Conservation (phyloP, 2,329 filamentous ascomycete genomes). For the Talaromyces sp. region DNA sequence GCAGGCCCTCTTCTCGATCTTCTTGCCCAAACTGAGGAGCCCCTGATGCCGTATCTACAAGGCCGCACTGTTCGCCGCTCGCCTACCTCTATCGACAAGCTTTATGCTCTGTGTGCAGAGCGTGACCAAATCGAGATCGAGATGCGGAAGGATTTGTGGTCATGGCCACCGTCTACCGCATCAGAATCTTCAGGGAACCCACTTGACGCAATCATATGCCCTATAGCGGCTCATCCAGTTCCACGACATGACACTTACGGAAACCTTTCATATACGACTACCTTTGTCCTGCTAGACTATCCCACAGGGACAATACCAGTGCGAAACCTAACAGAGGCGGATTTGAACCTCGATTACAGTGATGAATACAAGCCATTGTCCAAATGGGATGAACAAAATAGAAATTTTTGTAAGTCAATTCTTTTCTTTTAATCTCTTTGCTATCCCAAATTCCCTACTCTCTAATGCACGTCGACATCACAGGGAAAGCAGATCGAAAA, state of each 20-base stretch:
- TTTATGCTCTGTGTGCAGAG: conserved; percentile 51
- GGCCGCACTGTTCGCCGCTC: conserved; percentile 48
- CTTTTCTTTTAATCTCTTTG: background rate
- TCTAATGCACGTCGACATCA: conserved; percentile 31
- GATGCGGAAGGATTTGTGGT: conserved; percentile 56
- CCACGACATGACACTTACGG: conserved; percentile 61
- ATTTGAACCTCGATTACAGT: conserved; percentile 42
- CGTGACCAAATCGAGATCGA: conserved; percentile 51
- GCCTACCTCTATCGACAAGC: conserved; percentile 43
- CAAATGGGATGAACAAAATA: conserved; percentile 59
- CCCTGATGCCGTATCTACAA: conserved; percentile 57
- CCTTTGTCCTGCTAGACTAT: conserved; percentile 60
- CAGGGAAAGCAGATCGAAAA: conserved; percentile 47
- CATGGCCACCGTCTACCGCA: conserved; percentile 18
- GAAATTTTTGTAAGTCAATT: conserved; percentile 49
- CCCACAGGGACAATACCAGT: conserved; percentile 57
- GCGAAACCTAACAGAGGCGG: conserved; percentile 43
- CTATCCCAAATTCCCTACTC: background rate
- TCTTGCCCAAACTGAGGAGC: conserved; percentile 52
- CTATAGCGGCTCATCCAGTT: conserved; percentile 60
- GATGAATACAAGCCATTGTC: conserved; percentile 41
- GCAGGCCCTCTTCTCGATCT: conserved; percentile 53
- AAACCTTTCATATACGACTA: conserved; percentile 57
- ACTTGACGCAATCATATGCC: conserved; percentile 61
- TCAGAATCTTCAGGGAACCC: conserved; percentile 17